Percentiles rank a stretch among this genome's conserved stretches.
These are phyloP conservation scores for Cenchrus purpureus DNA, from an alignment of 176 grass and related monocot genomes.

Conservation along the genomic window DNA sequence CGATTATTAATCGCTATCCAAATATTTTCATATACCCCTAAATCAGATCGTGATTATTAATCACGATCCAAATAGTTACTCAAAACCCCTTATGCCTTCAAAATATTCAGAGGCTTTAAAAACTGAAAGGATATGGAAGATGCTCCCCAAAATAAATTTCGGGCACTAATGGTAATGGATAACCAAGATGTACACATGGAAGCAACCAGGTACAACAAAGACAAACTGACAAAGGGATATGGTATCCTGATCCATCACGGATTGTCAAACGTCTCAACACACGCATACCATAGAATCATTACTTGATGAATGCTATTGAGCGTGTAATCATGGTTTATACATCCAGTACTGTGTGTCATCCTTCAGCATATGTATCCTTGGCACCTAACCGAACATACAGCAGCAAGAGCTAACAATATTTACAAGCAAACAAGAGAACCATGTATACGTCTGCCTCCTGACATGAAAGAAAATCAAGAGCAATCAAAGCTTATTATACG, in stretches of 20 bases:
- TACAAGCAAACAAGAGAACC: background rate
- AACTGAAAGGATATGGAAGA: background rate
- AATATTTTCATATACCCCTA: too few species aligned
- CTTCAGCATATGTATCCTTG: background rate
- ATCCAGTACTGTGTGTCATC: background rate
- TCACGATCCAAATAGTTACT: too few species aligned
- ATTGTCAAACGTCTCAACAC: background rate
- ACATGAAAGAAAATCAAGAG: background rate
- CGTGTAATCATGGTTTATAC: background rate
- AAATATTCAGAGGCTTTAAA: too few species aligned
- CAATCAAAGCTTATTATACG: background rate
- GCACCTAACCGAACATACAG: background rate
- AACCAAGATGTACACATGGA: background rate
- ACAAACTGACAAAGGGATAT: background rate
- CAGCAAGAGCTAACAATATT: background rate
- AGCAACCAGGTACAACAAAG: background rate
- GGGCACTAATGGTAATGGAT: background rate
- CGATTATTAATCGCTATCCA: too few species aligned
- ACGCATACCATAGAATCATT: background rate
- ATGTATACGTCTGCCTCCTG: background rate
- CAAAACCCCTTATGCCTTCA: too few species aligned
- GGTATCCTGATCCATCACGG: background rate
- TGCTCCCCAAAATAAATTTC: background rate
- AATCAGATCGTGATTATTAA: too few species aligned
- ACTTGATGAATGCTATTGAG: background rate